Conservation (phyloP, 1,284 basidiomycete species). For the Cutaneotrichosporon curvatum region DNA sequence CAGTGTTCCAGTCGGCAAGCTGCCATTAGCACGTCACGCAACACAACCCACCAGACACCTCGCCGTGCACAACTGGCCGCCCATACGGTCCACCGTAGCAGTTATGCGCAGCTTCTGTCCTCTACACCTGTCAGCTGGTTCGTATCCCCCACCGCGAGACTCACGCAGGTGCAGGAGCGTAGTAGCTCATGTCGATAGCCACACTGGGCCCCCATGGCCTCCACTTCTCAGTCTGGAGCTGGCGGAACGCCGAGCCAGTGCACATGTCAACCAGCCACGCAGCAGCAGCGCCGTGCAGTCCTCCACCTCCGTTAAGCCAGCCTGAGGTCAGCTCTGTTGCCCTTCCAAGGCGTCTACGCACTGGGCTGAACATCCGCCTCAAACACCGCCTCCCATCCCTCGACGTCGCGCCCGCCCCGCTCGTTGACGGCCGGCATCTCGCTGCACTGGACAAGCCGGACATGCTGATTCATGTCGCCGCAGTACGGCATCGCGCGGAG, state of each 20-base stretch:
- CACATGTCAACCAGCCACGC: conserved; percentile 29
- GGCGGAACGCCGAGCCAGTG: conserved; percentile 3
- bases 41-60: conserved; percentile 4
- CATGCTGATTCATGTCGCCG: too few species aligned
- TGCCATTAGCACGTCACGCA: background rate
- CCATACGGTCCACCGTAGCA: conserved; percentile 7
- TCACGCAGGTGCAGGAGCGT: conserved; percentile 17
- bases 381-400: conserved; percentile 9
- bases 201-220: conserved; percentile 31
- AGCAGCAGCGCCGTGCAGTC: conserved; percentile 31
- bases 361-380: conserved; percentile 6
- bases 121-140: background rate
- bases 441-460: too few species aligned
- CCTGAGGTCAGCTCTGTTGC: conserved; percentile 13
- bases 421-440: conserved; percentile 6
- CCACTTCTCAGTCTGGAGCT: conserved; percentile 17
- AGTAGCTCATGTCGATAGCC: conserved; percentile 28
- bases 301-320: conserved; percentile 27
- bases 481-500: too few species aligned
- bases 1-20: conserved; percentile 3
- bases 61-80: conserved; percentile 1
- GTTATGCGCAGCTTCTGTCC: conserved; percentile 2
- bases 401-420: conserved; percentile 5
- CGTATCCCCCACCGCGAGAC: background rate
- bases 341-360: background rate